These are phyloP conservation scores for Rugonectria rugulosa DNA, from an alignment of 2,329 filamentous ascomycete species.

Conservation along the genomic window DNA sequence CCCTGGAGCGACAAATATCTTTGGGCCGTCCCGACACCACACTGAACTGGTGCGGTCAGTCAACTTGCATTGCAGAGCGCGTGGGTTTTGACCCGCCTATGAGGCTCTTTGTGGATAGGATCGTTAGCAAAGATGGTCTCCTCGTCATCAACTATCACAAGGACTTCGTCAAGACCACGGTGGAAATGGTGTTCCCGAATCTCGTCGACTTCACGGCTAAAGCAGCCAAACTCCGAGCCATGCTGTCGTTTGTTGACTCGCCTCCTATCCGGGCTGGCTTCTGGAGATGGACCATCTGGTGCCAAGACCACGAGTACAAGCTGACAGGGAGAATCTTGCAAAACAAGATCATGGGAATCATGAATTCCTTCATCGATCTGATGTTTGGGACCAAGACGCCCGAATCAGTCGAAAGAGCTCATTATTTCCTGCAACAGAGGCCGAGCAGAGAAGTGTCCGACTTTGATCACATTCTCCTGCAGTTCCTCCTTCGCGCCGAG, in stretches of 20 bases:
- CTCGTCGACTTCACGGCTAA: constrained; percentile 6
- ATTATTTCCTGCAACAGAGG: constrained; percentile 20
- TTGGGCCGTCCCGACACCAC: constrained; percentile 29
- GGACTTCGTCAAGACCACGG: constrained; percentile 29
- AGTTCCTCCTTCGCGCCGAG: constrained; percentile 37
- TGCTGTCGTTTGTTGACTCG: constrained; percentile 37
- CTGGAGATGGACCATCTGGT: constrained; percentile 21
- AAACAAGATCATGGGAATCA: constrained; percentile 14
- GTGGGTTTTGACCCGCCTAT: constrained; percentile 19
- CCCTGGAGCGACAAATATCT: constrained; percentile 25
- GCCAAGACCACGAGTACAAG: not conserved
- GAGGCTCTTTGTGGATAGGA: constrained; percentile 10
- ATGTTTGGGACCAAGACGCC: constrained; percentile 29
- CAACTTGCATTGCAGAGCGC: constrained; percentile 20
- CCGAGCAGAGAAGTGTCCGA: not conserved
- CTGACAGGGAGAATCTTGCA: constrained; percentile 12
- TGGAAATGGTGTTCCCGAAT: constrained; percentile 21
- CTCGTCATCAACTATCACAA: constrained; percentile 24
- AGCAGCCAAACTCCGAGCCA: constrained; percentile 20
- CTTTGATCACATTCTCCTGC: constrained; percentile 26
- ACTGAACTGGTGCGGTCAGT: constrained; percentile 28
- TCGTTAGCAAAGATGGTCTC: constrained; percentile 13
- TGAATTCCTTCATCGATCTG: constrained; percentile 22
- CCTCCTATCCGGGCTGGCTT: constrained; percentile 38
- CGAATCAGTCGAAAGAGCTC: constrained; percentile 3